Evolutionary conservation across 176 grass and related monocot species (phyloP).

Genomic region (Musa itinerans): DNA sequence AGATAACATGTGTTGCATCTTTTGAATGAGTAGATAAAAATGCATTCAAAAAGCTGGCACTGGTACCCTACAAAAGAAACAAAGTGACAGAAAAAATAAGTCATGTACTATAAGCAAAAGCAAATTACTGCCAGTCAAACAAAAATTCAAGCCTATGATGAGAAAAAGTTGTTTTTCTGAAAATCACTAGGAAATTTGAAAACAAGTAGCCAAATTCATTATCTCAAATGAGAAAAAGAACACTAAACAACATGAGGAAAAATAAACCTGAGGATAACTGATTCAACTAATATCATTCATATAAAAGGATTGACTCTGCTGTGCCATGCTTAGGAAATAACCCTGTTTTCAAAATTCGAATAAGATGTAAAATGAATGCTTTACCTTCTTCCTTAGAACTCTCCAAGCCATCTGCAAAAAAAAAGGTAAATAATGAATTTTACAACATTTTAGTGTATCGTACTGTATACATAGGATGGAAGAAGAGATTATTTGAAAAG

Average conservation of each 20-base stretch:
- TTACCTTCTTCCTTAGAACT: slow-evolving; percentile 43
- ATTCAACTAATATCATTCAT: neutral
- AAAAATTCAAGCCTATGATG: neutral
- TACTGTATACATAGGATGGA: no score
- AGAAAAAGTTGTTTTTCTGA: neutral
- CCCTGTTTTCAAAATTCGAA: neutral
- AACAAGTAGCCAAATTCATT: no score
- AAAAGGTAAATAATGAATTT: neutral
- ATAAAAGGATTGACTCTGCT: neutral
- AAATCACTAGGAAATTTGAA: neutral
- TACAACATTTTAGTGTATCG: no score
- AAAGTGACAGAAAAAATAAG: neutral
- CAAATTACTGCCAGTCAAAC: neutral
- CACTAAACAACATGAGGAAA: neutral
- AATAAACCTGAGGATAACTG: neutral
- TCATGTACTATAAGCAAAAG: neutral
- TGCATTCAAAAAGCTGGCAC: slow-evolving; percentile 21
- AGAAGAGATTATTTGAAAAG: no score
- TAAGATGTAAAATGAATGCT: neutral
- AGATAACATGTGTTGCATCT: slow-evolving; percentile 14
- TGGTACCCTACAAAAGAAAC: slow-evolving; percentile 29
- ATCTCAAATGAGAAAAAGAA: neutral
- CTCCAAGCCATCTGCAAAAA: slow-evolving; percentile 34
- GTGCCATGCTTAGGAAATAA: neutral
- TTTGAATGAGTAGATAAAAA: slow-evolving; percentile 15